A percentile compares a stretch with the other conserved stretches of the same genome.
Conservation (phyloP, 805 yeast species). For the Metschnikowia continentalis region DNA sequence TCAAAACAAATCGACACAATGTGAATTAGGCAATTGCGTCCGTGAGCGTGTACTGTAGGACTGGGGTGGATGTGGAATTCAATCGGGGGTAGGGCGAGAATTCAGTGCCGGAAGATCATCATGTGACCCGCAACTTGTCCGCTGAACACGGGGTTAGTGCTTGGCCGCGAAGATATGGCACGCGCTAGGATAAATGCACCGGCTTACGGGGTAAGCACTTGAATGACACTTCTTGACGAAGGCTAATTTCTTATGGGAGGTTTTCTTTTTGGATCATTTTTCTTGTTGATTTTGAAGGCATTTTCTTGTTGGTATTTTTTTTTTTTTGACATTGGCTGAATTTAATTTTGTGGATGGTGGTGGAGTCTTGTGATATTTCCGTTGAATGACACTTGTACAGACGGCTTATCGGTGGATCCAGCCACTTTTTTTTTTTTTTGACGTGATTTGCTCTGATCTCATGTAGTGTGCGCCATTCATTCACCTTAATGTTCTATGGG, state of each 20-base stretch:
- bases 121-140: neutral
- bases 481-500: neutral
- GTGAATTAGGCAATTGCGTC: neutral
- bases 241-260: too few species aligned
- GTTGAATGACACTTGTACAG: too few species aligned
- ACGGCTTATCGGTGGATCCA: too few species aligned
- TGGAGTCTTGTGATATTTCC: too few species aligned
- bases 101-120: neutral
- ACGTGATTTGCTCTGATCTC: too few species aligned
- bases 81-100: conserved; percentile 2
- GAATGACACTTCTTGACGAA: too few species aligned
- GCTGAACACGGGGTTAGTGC: neutral
- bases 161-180: neutral
- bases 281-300: too few species aligned
- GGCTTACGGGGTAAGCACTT: neutral
- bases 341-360: too few species aligned
- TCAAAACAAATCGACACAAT: neutral
- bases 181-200: neutral
- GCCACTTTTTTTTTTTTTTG: too few species aligned
- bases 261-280: too few species aligned
- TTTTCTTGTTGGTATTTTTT: too few species aligned
- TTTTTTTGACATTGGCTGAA: too few species aligned
- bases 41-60: neutral
- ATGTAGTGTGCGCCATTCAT: neutral
- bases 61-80: neutral